Conservation (phyloP, 495 filamentous ascomycete species). For the Neurospora terricola region DNA sequence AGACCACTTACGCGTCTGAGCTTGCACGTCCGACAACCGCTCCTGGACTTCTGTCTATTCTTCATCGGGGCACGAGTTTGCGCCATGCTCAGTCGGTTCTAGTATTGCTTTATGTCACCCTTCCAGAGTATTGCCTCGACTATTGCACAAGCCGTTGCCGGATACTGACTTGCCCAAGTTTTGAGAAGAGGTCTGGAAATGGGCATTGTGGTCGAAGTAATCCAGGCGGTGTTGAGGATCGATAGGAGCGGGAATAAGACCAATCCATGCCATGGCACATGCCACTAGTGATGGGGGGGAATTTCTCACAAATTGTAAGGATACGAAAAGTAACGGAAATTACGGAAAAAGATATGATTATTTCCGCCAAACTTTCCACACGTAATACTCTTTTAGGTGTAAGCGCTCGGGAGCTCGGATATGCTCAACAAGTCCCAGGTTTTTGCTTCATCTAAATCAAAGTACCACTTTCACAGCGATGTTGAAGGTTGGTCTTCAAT, state of each 20-base stretch:
- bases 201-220: not conserved
- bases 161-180: not conserved
- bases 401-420: not conserved
- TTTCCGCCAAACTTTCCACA: not conserved
- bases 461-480: not conserved
- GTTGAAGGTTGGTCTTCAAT: not conserved
- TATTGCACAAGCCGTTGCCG: not conserved
- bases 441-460: not conserved
- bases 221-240: not conserved
- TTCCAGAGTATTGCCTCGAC: not conserved
- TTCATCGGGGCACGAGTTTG: slow-evolving; percentile 14
- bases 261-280: not conserved
- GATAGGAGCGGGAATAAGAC: not conserved
- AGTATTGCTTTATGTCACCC: not conserved
- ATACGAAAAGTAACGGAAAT: not conserved
- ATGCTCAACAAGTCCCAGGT: not conserved
- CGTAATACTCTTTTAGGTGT: not conserved
- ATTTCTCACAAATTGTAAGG: not conserved
- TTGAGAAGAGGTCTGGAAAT: not conserved
- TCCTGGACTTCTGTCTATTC: slow-evolving; percentile 26
- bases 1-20: slow-evolving; percentile 16
- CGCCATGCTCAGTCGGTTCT: not conserved
- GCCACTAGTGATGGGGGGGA: not conserved
- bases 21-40: slow-evolving; percentile 25
- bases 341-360: not conserved